A percentile compares a stretch with the other conserved stretches of the same genome.
Evolutionary conservation across 805 yeast species (phyloP).

Genomic region (Blastobotrys muscicola): DNA sequence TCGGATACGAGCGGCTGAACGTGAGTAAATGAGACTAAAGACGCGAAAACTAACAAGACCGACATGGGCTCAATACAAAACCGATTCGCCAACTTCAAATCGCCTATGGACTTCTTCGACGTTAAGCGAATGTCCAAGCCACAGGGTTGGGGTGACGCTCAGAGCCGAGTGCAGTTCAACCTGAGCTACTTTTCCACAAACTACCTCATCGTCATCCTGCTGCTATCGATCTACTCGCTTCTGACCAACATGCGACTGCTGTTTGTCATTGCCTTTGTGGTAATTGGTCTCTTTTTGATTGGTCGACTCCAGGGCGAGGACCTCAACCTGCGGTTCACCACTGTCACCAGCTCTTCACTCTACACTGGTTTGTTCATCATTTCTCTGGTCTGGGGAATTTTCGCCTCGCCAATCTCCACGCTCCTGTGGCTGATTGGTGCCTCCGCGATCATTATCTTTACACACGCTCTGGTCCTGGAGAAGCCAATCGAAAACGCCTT

Average conservation of each 20-base stretch:
- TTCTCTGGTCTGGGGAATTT: slow-evolving; percentile 70
- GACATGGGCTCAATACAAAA: slow-evolving; percentile 36
- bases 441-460: slow-evolving; percentile 62
- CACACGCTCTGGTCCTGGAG: slow-evolving; percentile 87
- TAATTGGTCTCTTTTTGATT: slow-evolving; percentile 71
- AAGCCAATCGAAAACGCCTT: slow-evolving; percentile 94
- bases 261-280: slow-evolving; percentile 67
- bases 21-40: slow-evolving; percentile 21
- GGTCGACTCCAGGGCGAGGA: slow-evolving; percentile 74
- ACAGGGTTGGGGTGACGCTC: slow-evolving; percentile 77
- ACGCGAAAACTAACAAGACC: slow-evolving; percentile 3
- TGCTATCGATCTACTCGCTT: slow-evolving; percentile 74
- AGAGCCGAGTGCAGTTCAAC: slow-evolving; percentile 80
- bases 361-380: slow-evolving; percentile 75
- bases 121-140: slow-evolving; percentile 86
- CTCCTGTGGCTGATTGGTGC: slow-evolving; percentile 89
- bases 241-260: slow-evolving; percentile 76
- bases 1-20: slow-evolving; percentile 41
- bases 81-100: slow-evolving; percentile 62
- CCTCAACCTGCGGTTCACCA: slow-evolving; percentile 56
- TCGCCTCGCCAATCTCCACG: slow-evolving; percentile 85
- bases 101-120: slow-evolving; percentile 92
- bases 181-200: slow-evolving; percentile 81
- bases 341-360: slow-evolving; percentile 65
- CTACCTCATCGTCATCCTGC: slow-evolving; percentile 62